These are phyloP conservation scores for Fusarium sp. DNA, from an alignment of 2,329 filamentous ascomycete genomes.

Conservation along the genomic window DNA sequence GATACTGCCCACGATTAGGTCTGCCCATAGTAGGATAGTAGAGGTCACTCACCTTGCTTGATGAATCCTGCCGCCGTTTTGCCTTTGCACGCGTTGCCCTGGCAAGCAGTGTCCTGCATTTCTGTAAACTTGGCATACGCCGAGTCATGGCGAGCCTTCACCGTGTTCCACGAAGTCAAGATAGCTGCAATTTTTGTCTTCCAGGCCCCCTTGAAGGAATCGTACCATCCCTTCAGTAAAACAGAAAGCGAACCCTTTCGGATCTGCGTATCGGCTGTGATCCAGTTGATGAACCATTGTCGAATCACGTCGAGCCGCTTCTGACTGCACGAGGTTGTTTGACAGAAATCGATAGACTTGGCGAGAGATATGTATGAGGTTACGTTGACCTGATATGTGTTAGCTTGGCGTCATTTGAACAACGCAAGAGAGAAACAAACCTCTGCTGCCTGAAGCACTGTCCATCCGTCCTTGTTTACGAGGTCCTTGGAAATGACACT, in stretches of 20 bases:
- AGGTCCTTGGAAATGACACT: conserved; percentile 16
- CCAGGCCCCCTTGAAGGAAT: conserved; percentile 18
- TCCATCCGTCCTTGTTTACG: conserved; percentile 30
- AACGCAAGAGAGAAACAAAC: neutral
- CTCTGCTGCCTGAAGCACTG: conserved; percentile 20
- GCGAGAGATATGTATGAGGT: conserved; percentile 5
- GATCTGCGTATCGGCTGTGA: conserved; percentile 11
- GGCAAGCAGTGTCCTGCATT: conserved; percentile 15
- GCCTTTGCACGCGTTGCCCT: conserved; percentile 22
- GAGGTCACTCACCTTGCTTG: conserved; percentile 7
- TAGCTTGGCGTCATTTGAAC: neutral
- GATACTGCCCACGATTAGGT: conserved; percentile 4
- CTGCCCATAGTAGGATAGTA: fast-evolving
- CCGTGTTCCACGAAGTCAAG: conserved; percentile 1
- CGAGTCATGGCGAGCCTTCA: neutral
- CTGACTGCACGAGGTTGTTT: neutral
- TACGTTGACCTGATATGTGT: conserved; percentile 13
- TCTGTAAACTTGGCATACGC: conserved; percentile 2
- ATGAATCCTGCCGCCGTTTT: conserved; percentile 27
- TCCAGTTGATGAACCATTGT: conserved; percentile 29
- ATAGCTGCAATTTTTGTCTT: conserved; percentile 24
- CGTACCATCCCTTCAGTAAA: conserved; percentile 22
- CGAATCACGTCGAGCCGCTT: neutral
- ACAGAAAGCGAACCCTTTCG: conserved; percentile 15
- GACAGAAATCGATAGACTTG: conserved; percentile 2